These are phyloP conservation scores for Xerocomus nothofagi DNA, from an alignment of 1,284 basidiomycete species.

Conservation along the genomic window DNA sequence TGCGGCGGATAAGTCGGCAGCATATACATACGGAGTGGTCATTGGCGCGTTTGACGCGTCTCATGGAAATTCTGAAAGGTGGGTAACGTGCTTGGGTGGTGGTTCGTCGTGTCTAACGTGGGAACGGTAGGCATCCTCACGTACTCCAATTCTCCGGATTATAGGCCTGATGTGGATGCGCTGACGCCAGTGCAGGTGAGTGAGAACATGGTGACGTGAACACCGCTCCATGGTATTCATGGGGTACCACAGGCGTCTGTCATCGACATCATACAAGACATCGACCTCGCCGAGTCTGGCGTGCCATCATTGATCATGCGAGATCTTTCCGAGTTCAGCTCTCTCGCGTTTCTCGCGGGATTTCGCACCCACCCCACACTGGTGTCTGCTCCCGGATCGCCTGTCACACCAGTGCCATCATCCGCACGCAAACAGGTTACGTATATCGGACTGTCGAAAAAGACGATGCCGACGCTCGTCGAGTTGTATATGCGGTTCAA, in stretches of 20 bases:
- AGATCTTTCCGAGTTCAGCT: slow-evolving; percentile 84
- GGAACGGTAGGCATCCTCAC: slow-evolving; percentile 64
- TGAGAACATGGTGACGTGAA: not conserved
- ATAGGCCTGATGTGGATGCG: slow-evolving; percentile 82
- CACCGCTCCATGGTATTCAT: not conserved
- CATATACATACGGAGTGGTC: slow-evolving; percentile 62
- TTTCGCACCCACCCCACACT: slow-evolving; percentile 51
- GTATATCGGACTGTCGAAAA: slow-evolving; percentile 86
- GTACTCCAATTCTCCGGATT: slow-evolving; percentile 82
- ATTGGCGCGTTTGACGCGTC: slow-evolving; percentile 57
- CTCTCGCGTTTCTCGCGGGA: slow-evolving; percentile 80
- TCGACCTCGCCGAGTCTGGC: slow-evolving; percentile 64
- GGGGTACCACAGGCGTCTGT: slow-evolving; percentile 54
- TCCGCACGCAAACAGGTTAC: slow-evolving; percentile 65
- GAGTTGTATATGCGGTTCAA: slow-evolving; percentile 70
- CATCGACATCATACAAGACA: slow-evolving; percentile 63
- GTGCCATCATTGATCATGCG: slow-evolving; percentile 73
- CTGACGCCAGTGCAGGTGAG: slow-evolving; percentile 81
- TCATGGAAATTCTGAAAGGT: slow-evolving; percentile 81
- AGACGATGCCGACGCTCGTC: slow-evolving; percentile 80
- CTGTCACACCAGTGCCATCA: slow-evolving; percentile 33
- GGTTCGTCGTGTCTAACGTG: not conserved
- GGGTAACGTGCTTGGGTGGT: slow-evolving; percentile 24
- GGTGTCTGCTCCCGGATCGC: slow-evolving; percentile 12
- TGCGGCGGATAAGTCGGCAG: slow-evolving; percentile 49